These are phyloP conservation scores for Xanthoparmelia taractica DNA, from an alignment of 495 filamentous ascomycete species.

Conservation along the genomic window DNA sequence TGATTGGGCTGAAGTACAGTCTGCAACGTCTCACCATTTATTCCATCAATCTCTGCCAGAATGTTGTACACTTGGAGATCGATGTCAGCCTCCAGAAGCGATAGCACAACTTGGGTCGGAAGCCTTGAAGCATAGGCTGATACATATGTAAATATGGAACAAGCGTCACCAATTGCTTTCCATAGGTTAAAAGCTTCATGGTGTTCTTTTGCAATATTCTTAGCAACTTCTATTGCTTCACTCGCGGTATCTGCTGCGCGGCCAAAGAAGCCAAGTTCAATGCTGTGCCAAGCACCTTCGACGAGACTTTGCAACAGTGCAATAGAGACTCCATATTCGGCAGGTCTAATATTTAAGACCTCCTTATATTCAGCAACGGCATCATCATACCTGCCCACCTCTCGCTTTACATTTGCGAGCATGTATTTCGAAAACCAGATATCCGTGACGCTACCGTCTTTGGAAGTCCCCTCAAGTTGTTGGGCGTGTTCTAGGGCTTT, in stretches of 20 bases:
- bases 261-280: constrained; percentile 78
- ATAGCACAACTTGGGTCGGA: constrained; percentile 45
- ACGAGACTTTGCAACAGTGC: constrained; percentile 79
- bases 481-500: constrained; percentile 82
- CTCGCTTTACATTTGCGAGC: constrained; percentile 89
- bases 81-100: constrained; percentile 44
- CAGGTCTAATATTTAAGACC: constrained; percentile 56
- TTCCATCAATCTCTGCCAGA: constrained; percentile 62
- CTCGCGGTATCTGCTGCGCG: constrained; percentile 61
- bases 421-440: constrained; percentile 95
- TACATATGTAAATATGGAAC: constrained; percentile 69
- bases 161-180: constrained; percentile 90
- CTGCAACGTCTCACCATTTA: constrained; percentile 47
- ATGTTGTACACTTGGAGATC: constrained; percentile 51
- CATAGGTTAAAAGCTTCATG: constrained; percentile 83
- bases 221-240: constrained; percentile 50
- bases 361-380: constrained; percentile 67
- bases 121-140: constrained; percentile 54
- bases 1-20: constrained; percentile 34
- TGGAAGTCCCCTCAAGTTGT: constrained; percentile 45
- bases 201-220: constrained; percentile 41
- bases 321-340: constrained; percentile 79
- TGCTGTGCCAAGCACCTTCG: constrained; percentile 66
- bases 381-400: constrained; percentile 80
- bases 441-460: constrained; percentile 44